Conservation (phyloP, 2,329 filamentous ascomycete genomes). For the Aspergillus tanneri region DNA sequence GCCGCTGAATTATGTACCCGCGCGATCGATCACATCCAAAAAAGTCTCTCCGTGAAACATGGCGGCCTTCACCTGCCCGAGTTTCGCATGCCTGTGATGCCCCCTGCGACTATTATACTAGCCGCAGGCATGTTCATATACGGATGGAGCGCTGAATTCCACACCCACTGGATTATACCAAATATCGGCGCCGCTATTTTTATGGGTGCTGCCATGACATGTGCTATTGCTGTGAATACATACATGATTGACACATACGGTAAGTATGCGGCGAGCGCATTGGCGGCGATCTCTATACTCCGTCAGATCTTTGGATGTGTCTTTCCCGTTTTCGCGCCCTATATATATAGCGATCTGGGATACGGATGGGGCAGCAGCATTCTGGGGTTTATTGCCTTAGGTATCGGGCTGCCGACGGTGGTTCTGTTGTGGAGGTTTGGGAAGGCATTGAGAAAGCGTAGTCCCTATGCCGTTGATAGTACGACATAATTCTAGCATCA, state of each 20-base stretch:
- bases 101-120: slow-evolving; percentile 51
- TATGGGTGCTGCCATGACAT: slow-evolving; percentile 35
- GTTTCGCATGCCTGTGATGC: slow-evolving; percentile 55
- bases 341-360: slow-evolving; percentile 38
- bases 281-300: slow-evolving; percentile 50
- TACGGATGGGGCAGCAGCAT: slow-evolving; percentile 47
- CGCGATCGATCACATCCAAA: slow-evolving; percentile 46
- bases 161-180: slow-evolving; percentile 49
- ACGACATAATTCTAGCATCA: no score
- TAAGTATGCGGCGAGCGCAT: slow-evolving; percentile 49
- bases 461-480: neutral
- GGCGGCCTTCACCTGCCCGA: slow-evolving; percentile 46
- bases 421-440: slow-evolving; percentile 50
- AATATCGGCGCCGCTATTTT: slow-evolving; percentile 46
- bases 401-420: slow-evolving; percentile 43
- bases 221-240: slow-evolving; percentile 19
- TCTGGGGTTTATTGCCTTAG: slow-evolving; percentile 33
- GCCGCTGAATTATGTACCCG: slow-evolving; percentile 49
- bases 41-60: slow-evolving; percentile 27
- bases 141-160: slow-evolving; percentile 50
- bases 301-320: slow-evolving; percentile 49
- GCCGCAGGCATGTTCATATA: slow-evolving; percentile 52
- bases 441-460: slow-evolving; percentile 34
- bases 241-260: slow-evolving; percentile 44
- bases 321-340: slow-evolving; percentile 50